A percentile compares a stretch with the other conserved stretches of the same genome.
Conservation (phyloP, 495 filamentous ascomycete genomes). For the Annulohypoxylon bovei region DNA sequence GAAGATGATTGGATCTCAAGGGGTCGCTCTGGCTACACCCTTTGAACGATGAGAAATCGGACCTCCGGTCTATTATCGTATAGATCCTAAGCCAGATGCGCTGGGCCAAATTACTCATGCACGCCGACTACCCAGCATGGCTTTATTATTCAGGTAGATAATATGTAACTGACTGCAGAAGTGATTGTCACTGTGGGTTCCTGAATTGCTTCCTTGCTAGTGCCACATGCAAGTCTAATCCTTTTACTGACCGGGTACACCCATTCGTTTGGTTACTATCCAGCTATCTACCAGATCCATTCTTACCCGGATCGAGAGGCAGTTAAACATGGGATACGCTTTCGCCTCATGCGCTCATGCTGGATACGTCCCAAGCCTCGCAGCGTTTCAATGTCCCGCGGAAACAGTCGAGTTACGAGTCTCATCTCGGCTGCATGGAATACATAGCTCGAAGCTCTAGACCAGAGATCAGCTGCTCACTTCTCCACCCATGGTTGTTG, state of each 20-base stretch:
- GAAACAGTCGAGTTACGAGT: neutral
- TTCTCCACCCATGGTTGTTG: neutral
- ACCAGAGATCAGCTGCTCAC: conserved; percentile 7
- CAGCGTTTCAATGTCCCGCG: conserved; percentile 6
- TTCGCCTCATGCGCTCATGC: neutral
- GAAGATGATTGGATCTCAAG: conserved; percentile 20
- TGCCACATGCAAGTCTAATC: conserved; percentile 18
- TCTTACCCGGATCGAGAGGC: conserved; percentile 15
- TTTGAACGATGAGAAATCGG: conserved; percentile 17
- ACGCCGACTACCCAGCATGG: conserved; percentile 26
- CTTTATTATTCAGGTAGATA: conserved; percentile 22
- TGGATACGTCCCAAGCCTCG: conserved; percentile 5
- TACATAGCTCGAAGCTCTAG: conserved; percentile 22
- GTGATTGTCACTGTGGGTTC: neutral
- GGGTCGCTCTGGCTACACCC: conserved; percentile 19
- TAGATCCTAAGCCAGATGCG: conserved; percentile 9
- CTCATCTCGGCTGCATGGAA: neutral
- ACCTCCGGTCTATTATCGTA: conserved; percentile 42
- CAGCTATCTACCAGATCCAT: conserved; percentile 1
- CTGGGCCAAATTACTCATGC: conserved; percentile 27
- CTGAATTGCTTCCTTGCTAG: conserved; percentile 12
- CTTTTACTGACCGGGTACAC: conserved; percentile 2
- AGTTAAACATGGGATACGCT: conserved; percentile 16
- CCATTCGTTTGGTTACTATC: conserved; percentile 16
- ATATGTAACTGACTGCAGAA: neutral